Evolutionary conservation across 805 yeast species (phyloP), one percentile per base, ranked within the genome.

Genomic region (Myxozyma melibiosi): DNA sequence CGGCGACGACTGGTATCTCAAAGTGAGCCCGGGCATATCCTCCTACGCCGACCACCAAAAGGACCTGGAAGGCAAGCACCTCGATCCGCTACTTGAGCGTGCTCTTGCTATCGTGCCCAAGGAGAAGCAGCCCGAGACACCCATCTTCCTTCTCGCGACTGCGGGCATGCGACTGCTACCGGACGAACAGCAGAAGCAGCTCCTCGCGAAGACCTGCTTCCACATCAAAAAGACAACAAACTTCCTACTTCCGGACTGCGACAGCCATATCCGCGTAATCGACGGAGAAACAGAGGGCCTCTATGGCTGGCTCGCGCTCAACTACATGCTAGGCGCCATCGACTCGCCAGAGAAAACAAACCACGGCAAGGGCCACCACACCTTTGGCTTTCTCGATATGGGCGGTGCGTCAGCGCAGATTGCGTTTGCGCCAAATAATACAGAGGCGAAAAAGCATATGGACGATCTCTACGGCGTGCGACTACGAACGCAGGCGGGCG

Each of bases 381-480:
- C 96, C 0, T 85, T 80, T 63, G 99, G 99, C 3, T 92, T 94
- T 66, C 86, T 94, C 92, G 99, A 94, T 71, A 94, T 94, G 99
- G 99, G 99, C 14, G 99, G 99, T 13, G 99, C 99, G 0, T 90
- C 97, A 1, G 90, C 97, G 0, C 99, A 94, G 69, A 82, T 94
- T 22, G 96, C 98, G 7, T 94, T 91, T 78, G 90, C 88, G 7
- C 97, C 97, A 0, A 78, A 79, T 39, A 61, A 67, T 3, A 75
- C 79, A n/a, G 90, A 89, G 59, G 71, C 86, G 6, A 72, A 70
- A 25, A 79, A 79, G 61, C 96, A 90, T 70, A 69, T 73, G 40
- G 91, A 91, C 52, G 96, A 90, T 69, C 78, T 91, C 53, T 81
- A 85, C 28, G 78, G 76, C 1, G 80, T 94, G 1, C 76, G 78